phyloP scores from a whole-genome alignment of 2,329 filamentous ascomycete species.

The Parasarocladium wereldwijsianum region DNA sequence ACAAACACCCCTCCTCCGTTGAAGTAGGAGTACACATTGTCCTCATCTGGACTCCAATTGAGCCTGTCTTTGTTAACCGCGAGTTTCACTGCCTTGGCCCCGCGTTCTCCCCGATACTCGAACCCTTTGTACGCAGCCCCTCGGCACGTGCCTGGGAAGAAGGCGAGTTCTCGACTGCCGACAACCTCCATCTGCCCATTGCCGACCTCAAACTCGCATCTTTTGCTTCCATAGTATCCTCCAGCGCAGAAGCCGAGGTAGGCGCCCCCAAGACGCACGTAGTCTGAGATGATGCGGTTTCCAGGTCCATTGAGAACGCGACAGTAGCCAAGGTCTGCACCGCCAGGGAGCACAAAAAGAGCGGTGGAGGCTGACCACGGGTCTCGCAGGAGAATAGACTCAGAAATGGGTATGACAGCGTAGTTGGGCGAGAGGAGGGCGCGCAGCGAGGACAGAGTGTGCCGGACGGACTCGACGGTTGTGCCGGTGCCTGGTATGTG shows the following conservation, averaged over 20 bases:
- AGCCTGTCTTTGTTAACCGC: slow-evolving; percentile 49
- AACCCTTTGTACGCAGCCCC: slow-evolving; percentile 84
- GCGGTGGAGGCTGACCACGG: slow-evolving; percentile 83
- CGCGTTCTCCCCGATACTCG: slow-evolving; percentile 75
- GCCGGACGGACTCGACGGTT: slow-evolving; percentile 75
- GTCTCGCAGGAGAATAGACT: slow-evolving; percentile 70
- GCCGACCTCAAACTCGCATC: slow-evolving; percentile 86
- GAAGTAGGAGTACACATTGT: slow-evolving; percentile 65
- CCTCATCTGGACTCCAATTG: slow-evolving; percentile 36
- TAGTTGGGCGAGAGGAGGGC: slow-evolving; percentile 80
- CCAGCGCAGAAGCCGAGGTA: slow-evolving; percentile 92
- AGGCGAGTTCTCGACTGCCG: slow-evolving; percentile 69
- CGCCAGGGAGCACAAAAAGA: slow-evolving; percentile 81
- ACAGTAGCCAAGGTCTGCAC: slow-evolving; percentile 88
- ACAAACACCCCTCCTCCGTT: slow-evolving; percentile 94
- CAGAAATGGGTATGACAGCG: slow-evolving; percentile 74
- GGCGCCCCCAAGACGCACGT: slow-evolving; percentile 68
- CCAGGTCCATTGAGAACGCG: slow-evolving; percentile 74
- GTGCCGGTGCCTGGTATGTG: slow-evolving; percentile 62
- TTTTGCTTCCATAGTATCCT: slow-evolving; percentile 71
- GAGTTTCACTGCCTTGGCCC: slow-evolving; percentile 59
- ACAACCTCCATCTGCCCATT: slow-evolving; percentile 66
- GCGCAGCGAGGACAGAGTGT: slow-evolving; percentile 76
- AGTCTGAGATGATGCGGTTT: slow-evolving; percentile 72
- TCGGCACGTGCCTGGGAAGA: slow-evolving; percentile 76